Base-by-base conservation (phyloP, 305 asterid genomes). In the Salvia sclarea region DNA sequence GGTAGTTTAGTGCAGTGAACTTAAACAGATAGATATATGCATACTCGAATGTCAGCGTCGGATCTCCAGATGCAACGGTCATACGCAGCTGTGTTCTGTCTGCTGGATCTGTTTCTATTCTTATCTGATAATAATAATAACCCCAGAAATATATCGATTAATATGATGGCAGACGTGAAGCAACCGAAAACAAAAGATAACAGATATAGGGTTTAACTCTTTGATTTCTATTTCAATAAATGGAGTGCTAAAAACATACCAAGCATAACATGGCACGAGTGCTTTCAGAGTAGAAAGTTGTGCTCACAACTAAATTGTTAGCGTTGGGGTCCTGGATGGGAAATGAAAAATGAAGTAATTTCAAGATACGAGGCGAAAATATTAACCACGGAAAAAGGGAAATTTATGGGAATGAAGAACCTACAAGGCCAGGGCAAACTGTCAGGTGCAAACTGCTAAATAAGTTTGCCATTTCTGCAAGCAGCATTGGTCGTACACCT, bases 41-140 rank as follows among this genome's bases (percentile, higher is more conserved):
- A 8, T 89, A 95, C 99, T 95, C 99, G 10, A 79, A 85, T 66
- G 99, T 89, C 56, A 95, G 90, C 11, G 80, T 69, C 49, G 96
- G 95, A 79, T 92, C 98, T 73, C 98, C 99, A 0, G 99, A 92
- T 73, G 98, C 98, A 69, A 88, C 77, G 3, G 99, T 95, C 86
- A 92, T 84, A n/a, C 99, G 95, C 71, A 95, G 66, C 76, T 95
- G 99, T 14, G 99, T 89, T 83, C 97, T 83, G 76, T 95, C 98
- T 4, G 98, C 95, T 64, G 99, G 97, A 82, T 95, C 99, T 18
- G 99, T 95, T 87, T 95, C 99, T 72, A 95, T 83, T 86, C 99
- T 84, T 76, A 83, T 62, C 99, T 95, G 88, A 66, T 53, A 52
- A 55, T 63, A 52, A 55, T 63, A 40, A 13, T 13, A 38, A 3